Evolutionary conservation across 2,329 filamentous ascomycete genomes (phyloP), one percentile per base, ranked within the genome.

Genomic region (Setomelanomma holmii): DNA sequence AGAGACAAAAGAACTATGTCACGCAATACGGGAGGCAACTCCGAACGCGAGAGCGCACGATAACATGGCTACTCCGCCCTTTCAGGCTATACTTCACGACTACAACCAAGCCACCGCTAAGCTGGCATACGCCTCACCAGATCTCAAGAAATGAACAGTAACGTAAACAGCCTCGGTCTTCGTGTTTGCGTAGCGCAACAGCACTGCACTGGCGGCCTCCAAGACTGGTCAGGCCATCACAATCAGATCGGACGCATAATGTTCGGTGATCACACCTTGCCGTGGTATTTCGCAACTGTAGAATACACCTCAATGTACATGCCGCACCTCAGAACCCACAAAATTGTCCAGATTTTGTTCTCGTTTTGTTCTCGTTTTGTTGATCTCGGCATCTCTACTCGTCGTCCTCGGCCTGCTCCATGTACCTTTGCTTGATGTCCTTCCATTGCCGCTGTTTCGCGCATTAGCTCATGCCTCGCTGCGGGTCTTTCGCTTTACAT

Each of bases 351-450:
- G 35, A 47, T 44, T 54, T 53, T 45, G 38, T 39, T 19, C 42
- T 49, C 45, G 49, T 39, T 30, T 14, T 38, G n/a, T n/a, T n/a
- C n/a, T 6, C 14, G 24, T 8, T 33, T 10, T 27, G 17, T 30
- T 30, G 27, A 30, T 30, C 27, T 14, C 5, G 27, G 10, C 27
- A 30, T 30, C 48, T 36, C 60, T 73, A 72, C 61, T 74, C 78
- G 54, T 88, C 87, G 62, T 87, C 87, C 61, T 89, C 87, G 50
- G 82, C 85, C 54, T 83, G 82, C 79, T 90, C 73, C 71, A 96
- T 78, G 79, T 96, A 99, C 79, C 85, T 88, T 78, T 88, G 81
- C 81, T 96, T 93, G 82, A 99, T 97, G 78, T 99, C 95, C 86
- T 97, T 97, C 95, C 95, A 98, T 96, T 97, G 93, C 73, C 93